Evolutionary conservation across 805 yeast genomes (phyloP), one percentile per base, ranked within the genome.

Genomic region (Yamadazyma kitorensis): DNA sequence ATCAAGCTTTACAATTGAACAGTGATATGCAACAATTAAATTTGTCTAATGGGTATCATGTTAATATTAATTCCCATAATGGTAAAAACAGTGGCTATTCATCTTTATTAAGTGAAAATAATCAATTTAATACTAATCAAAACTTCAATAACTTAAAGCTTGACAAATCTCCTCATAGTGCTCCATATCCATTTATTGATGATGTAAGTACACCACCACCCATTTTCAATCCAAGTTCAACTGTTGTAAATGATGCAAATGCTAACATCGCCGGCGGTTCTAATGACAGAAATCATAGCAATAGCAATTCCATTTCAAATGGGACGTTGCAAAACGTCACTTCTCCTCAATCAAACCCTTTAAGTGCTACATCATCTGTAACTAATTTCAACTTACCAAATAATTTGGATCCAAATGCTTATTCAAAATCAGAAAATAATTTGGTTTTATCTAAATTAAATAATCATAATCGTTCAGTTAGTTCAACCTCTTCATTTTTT

Each of bases 401-500:
- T 6, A 20, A 25, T 12, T 13, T 27, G 20, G 35, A 32, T n/a
- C 15, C 24, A 17, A 39, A 25, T 23, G 19, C 19, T 11, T 36
- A 25, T 19, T 53, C 59, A 14, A 49, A 49, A 26, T 55, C 61
- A 9, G 67, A 61, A 24, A 54, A 45, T 33, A 53, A 55, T 31
- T 49, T 57, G 36, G 36, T 41, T 6, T 34, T 46, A 4, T 43
- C 56, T 2, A 44, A 41, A 14, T 35, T 33, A 19, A 24, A 41
- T 29, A 49, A 52, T 16, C 71, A 64, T 47, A 45, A 39, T 16
- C 49, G 72, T 27, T 57, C 66, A 17, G 57, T 58, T 3, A 63
- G 70, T 30, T 57, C 64, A 10, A 52, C 63, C 6, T 64, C 68
- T 31, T 62, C 70, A 34, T 51, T 62, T 40, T 52, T 59, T 39